Evolutionary conservation across 1,284 basidiomycete species (phyloP).

Genomic region (Moesziomyces aphidis): DNA sequence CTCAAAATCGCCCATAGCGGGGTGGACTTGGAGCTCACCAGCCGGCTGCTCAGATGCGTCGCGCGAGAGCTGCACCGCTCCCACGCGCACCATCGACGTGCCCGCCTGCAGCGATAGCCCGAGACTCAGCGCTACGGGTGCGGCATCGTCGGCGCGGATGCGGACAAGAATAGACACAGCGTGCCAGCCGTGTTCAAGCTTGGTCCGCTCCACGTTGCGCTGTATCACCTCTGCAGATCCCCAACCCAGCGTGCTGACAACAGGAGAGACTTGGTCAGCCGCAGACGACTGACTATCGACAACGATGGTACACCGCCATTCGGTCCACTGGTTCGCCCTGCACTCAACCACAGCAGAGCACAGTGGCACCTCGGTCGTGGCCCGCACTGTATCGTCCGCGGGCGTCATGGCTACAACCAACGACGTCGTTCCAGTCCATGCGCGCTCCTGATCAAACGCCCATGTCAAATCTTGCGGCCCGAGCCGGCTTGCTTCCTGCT

Average conservation of each 20-base stretch:
- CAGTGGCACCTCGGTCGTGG: conserved; percentile 2
- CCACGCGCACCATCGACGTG: conserved; percentile 3
- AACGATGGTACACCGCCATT: conserved; percentile 17
- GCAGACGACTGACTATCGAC: conserved; percentile 1
- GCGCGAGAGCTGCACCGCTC: conserved; percentile 18
- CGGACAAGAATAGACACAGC: neutral
- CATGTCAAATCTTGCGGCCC: neutral
- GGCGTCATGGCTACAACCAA: conserved; percentile 4
- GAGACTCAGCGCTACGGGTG: conserved; percentile 5
- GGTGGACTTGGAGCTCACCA: conserved; percentile 5
- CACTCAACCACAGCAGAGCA: conserved; percentile 14
- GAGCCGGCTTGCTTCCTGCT: too few species aligned
- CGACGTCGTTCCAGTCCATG: conserved; percentile 20
- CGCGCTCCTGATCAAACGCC: conserved; percentile 16
- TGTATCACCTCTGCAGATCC: neutral
- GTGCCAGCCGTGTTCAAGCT: conserved; percentile 9
- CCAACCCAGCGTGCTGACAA: neutral
- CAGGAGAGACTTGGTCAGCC: neutral
- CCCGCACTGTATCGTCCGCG: neutral
- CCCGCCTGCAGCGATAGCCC: conserved; percentile 1
- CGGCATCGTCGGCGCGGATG: neutral
- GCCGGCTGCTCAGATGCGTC: neutral
- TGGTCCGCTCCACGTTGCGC: neutral
- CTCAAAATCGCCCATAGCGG: conserved; percentile 3
- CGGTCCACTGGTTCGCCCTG: neutral